Conservation (phyloP, 805 yeast genomes). For the Wickerhamomyces chaumierensis region DNA sequence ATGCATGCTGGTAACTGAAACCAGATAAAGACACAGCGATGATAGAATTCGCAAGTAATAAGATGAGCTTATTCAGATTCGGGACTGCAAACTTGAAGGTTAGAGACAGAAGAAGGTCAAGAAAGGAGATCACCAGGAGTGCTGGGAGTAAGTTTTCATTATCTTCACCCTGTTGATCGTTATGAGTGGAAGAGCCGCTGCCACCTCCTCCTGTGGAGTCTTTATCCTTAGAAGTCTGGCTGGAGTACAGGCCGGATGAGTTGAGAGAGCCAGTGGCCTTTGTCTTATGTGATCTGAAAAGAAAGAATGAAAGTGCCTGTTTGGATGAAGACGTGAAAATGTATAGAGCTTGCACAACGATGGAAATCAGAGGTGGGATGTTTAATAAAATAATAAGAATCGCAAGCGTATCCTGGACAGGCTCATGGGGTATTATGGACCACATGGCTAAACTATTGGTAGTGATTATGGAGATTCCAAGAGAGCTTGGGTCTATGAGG, state of each 20-base stretch:
- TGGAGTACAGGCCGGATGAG: conserved; percentile 1
- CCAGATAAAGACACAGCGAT: conserved; percentile 14
- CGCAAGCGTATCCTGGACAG: conserved; percentile 16
- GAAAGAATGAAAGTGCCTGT: conserved; percentile 3
- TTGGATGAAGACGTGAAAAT: conserved; percentile 12
- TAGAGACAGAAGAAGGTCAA: conserved; percentile 11
- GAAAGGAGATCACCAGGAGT: conserved; percentile 8
- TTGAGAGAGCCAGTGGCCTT: neutral
- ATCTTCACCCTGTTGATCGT: conserved; percentile 1
- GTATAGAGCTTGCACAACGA: conserved; percentile 7
- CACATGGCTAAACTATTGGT: too few relatives aligned
- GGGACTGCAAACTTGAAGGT: conserved; percentile 14
- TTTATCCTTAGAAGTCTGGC: neutral
- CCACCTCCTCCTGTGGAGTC: neutral
- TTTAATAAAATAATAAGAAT: conserved; percentile 13
- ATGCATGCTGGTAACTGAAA: conserved; percentile 6
- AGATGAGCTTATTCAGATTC: conserved; percentile 11
- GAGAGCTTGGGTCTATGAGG: too few relatives aligned
- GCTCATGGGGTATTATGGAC: conserved; percentile 10
- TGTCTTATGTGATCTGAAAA: neutral
- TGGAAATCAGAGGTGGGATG: conserved; percentile 15
- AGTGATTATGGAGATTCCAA: too few relatives aligned
- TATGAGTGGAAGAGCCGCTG: too few relatives aligned
- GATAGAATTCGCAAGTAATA: conserved; percentile 15
- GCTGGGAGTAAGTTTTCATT: conserved; percentile 5